Evolutionary conservation across 768 basidiomycete species (phyloP).

Genomic region (Tylopilus rubrobrunneus): DNA sequence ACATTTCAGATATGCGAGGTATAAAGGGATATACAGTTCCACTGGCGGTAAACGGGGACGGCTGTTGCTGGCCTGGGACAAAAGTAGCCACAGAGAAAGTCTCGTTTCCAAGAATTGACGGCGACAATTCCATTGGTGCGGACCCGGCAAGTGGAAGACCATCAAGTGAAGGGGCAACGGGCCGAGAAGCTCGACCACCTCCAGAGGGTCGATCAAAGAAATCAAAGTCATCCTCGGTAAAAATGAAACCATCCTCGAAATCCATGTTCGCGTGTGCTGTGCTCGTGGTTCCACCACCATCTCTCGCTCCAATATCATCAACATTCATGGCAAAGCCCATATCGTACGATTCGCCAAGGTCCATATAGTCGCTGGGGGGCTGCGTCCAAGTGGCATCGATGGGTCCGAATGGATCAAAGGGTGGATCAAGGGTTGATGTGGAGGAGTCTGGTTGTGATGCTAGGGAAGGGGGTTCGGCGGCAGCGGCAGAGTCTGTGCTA

Average conservation of each 20-base stretch:
- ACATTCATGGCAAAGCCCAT: slow-evolving; percentile 49
- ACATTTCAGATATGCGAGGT: slow-evolving; percentile 21
- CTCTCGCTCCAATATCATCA: slow-evolving; percentile 32
- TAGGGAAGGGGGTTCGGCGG: slow-evolving; percentile 12
- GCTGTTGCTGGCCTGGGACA: slow-evolving; percentile 29
- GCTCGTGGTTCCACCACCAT: slow-evolving; percentile 21
- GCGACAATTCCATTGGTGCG: slow-evolving; percentile 32
- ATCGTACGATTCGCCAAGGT: slow-evolving; percentile 34
- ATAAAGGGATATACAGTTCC: slow-evolving; percentile 19
- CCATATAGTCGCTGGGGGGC: slow-evolving; percentile 34
- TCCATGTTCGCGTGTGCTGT: slow-evolving; percentile 37
- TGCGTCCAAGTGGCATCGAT: slow-evolving; percentile 41
- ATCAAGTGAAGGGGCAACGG: slow-evolving; percentile 15
- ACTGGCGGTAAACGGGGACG: slow-evolving; percentile 27
- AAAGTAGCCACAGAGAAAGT: slow-evolving; percentile 21
- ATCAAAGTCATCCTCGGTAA: slow-evolving; percentile 84
- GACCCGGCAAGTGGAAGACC: slow-evolving; percentile 33
- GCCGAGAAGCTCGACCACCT: slow-evolving; percentile 19
- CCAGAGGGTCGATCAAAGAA: slow-evolving; percentile 70
- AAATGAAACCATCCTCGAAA: slow-evolving; percentile 54
- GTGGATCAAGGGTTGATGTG: slow-evolving; percentile 19
- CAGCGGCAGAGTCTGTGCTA: slow-evolving; percentile 22
- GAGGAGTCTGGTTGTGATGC: slow-evolving; percentile 15
- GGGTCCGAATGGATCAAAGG: slow-evolving; percentile 44
- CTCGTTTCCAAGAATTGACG: slow-evolving; percentile 29